These are phyloP conservation scores for Plectosphaerella cucumerina DNA, from an alignment of 2,329 filamentous ascomycete genomes.

Conservation along the genomic window DNA sequence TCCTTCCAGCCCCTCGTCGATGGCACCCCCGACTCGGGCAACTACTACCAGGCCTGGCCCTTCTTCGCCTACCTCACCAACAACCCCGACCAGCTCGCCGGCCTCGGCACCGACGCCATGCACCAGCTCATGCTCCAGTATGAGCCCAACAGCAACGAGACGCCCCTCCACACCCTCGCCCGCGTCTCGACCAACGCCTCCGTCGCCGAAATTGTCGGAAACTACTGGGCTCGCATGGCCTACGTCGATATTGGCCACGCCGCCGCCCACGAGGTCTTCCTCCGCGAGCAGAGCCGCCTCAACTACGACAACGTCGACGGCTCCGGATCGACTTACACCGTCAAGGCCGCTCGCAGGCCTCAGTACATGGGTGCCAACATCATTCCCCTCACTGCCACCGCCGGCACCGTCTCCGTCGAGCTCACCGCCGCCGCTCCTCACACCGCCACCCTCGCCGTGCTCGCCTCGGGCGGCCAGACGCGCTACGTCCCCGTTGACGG, in stretches of 20 bases:
- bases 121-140: conserved; percentile 39
- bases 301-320: conserved; percentile 39
- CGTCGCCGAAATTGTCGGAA: conserved; percentile 37
- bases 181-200: conserved; percentile 27
- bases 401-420: conserved; percentile 24
- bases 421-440: conserved; percentile 30
- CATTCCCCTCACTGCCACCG: conserved; percentile 33
- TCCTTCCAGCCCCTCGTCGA: conserved; percentile 45
- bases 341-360: conserved; percentile 35
- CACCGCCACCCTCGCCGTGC: conserved; percentile 36
- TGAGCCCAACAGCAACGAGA: conserved; percentile 39
- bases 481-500: conserved; percentile 34
- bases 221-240: conserved; percentile 51
- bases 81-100: conserved; percentile 39
- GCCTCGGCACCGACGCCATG: conserved; percentile 35
- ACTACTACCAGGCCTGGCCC: conserved; percentile 50
- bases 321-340: conserved; percentile 30
- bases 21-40: conserved; percentile 32
- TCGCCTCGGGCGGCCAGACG: conserved; percentile 21
- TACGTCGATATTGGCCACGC: conserved; percentile 45
- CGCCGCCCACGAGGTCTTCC: conserved; percentile 32
- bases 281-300: conserved; percentile 25
- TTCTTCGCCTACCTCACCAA: conserved; percentile 43
- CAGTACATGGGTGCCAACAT: conserved; percentile 48
- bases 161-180: conserved; percentile 40